These are phyloP conservation scores for Lipomyces starkeyi DNA, from an alignment of 805 yeast genomes.

Conservation along the genomic window DNA sequence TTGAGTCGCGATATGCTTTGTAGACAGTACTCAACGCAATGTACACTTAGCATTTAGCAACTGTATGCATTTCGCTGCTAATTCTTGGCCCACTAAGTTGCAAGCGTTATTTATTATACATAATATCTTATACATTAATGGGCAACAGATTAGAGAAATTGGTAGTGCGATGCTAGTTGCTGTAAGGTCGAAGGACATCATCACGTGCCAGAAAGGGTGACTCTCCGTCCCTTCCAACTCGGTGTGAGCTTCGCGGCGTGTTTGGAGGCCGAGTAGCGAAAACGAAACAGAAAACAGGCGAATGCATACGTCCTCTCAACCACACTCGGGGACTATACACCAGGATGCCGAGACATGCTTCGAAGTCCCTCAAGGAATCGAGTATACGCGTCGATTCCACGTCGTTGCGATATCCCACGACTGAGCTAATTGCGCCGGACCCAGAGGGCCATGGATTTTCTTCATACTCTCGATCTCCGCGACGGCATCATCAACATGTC, in stretches of 20 bases:
- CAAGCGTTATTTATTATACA: too few relatives aligned
- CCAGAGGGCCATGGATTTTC: slow-evolving; percentile 2
- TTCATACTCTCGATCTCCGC: neutral
- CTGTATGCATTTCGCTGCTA: too few relatives aligned
- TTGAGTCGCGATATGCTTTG: too few relatives aligned
- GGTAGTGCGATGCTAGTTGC: too few relatives aligned
- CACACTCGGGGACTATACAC: neutral
- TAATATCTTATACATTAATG: too few relatives aligned
- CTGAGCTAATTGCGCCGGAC: slow-evolving; percentile 31
- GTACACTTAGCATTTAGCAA: too few relatives aligned
- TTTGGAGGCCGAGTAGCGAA: neutral
- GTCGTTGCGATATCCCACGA: slow-evolving; percentile 18
- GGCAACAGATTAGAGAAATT: too few relatives aligned
- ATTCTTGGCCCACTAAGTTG: too few relatives aligned
- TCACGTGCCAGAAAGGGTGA: neutral
- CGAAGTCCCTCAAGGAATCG: slow-evolving; percentile 26
- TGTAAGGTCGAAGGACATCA: too few relatives aligned
- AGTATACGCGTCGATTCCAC: slow-evolving; percentile 23
- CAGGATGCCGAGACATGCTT: slow-evolving; percentile 21
- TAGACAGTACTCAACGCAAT: too few relatives aligned
- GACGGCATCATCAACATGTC: slow-evolving; percentile 3
- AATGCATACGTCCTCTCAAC: neutral
- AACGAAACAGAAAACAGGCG: neutral
- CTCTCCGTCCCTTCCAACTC: neutral
- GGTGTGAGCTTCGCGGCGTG: neutral